phyloP scores from a whole-genome alignment of 345 rosid genomes.

The Aquilaria malaccensis region DNA sequence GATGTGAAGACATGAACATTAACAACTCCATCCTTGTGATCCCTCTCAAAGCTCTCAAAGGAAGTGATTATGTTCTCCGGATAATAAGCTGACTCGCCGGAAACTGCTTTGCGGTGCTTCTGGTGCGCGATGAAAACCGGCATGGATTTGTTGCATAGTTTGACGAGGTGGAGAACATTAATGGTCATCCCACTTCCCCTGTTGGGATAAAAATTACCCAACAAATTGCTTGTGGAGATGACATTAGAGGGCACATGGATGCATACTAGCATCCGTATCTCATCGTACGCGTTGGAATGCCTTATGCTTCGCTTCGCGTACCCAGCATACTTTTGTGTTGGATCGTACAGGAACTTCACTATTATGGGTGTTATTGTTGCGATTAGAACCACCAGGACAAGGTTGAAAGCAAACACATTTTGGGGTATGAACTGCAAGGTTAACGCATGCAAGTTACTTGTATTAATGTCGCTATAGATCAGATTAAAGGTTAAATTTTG shows the following conservation, averaged over 20 bases:
- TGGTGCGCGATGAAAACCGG: slow-evolving; percentile 30
- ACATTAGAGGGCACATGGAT: slow-evolving; percentile 22
- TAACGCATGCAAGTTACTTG: not conserved
- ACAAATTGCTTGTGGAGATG: slow-evolving; percentile 19
- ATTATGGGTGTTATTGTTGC: slow-evolving; percentile 11
- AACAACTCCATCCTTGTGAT: not conserved
- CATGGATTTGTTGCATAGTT: slow-evolving; percentile 14
- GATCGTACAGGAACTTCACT: slow-evolving; percentile 16
- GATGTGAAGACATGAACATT: slow-evolving; percentile 21
- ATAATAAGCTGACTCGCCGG: slow-evolving; percentile 9
- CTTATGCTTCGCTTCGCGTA: slow-evolving; percentile 16
- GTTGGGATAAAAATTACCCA: slow-evolving; percentile 10
- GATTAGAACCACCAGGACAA: not conserved
- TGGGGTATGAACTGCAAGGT: not conserved
- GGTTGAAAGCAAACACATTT: not conserved
- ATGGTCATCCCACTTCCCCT: slow-evolving; percentile 16
- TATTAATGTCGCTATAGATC: not conserved
- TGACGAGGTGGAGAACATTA: slow-evolving; percentile 22
- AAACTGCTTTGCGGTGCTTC: not conserved
- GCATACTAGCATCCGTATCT: slow-evolving; percentile 22
- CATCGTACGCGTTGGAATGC: slow-evolving; percentile 3
- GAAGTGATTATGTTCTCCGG: slow-evolving; percentile 14
- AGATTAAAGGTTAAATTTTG: not conserved
- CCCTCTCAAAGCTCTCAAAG: slow-evolving; percentile 19
- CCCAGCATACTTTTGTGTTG: slow-evolving; percentile 21